A percentile compares a stretch with the other conserved stretches of the same genome.
Evolutionary conservation across 75 land plant genomes (phyloP).

Genomic region (Isoetes taiwanensis): DNA sequence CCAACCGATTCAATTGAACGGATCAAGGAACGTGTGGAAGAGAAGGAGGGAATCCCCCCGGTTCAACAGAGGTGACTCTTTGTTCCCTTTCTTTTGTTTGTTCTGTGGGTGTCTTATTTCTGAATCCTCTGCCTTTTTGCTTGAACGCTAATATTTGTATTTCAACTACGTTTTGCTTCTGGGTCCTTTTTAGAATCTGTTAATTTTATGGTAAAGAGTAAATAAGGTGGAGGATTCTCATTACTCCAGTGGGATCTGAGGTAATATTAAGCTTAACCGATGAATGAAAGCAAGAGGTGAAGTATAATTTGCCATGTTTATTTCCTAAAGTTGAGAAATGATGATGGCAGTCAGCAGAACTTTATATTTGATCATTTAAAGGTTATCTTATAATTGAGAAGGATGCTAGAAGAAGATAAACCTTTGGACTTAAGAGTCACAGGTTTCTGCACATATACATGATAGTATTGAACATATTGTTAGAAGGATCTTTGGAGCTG

Average conservation of each 20-base stretch:
- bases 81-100: not conserved
- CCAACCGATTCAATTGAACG: constrained; percentile 81
- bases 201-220: not conserved
- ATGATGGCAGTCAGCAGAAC: no score
- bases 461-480: no score
- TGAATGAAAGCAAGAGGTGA: no score
- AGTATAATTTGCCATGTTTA: no score
- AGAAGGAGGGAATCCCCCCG: constrained; percentile 94
- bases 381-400: no score
- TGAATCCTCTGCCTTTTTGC: not conserved
- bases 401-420: no score
- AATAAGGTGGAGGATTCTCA: not conserved
- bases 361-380: no score
- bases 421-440: no score
- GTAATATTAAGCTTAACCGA: no score
- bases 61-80: constrained; percentile 65
- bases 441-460: no score
- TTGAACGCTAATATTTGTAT: not conserved
- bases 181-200: not conserved
- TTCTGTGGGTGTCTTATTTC: not conserved
- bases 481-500: no score
- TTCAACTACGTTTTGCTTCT: not conserved
- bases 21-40: constrained; percentile 85
- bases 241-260: not conserved
- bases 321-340: no score